Conservation (phyloP, 352 stramenopile species). For the Elongisporangium prolatum region DNA sequence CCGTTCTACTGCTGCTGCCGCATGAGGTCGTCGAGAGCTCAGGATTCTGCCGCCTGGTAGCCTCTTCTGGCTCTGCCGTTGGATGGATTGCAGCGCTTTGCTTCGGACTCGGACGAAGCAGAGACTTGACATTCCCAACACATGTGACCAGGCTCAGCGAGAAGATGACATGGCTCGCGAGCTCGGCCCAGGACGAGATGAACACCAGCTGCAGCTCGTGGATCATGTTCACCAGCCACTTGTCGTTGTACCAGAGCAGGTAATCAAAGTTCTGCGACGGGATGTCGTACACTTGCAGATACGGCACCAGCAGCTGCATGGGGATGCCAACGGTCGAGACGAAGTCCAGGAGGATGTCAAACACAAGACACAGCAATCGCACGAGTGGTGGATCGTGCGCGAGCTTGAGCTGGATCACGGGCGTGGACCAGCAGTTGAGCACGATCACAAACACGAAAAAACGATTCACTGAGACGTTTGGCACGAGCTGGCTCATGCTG, state of each 20-base stretch:
- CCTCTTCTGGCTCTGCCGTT: not conserved
- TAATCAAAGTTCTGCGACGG: not conserved
- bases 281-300: not conserved
- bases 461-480: slow-evolving; percentile 28
- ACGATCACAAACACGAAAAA: slow-evolving; percentile 26
- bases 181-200: slow-evolving; percentile 18
- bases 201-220: slow-evolving; percentile 23
- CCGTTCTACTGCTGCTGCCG: not conserved
- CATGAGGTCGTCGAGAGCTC: not conserved
- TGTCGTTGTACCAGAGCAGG: not conserved
- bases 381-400: not conserved
- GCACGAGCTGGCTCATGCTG: slow-evolving; percentile 21
- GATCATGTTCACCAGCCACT: slow-evolving; percentile 18
- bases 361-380: not conserved
- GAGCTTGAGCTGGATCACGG: not conserved
- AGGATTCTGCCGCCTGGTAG: not conserved
- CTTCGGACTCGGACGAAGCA: slow-evolving; percentile 5
- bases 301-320: not conserved
- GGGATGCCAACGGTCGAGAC: not conserved
- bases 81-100: not conserved
- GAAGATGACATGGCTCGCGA: slow-evolving; percentile 15
- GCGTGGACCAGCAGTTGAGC: slow-evolving; percentile 26
- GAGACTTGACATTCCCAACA: slow-evolving; percentile 16
- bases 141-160: slow-evolving; percentile 16
- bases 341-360: not conserved